Evolutionary conservation across 768 basidiomycete species (phyloP), one percentile per base, ranked within the genome.

Genomic region (Lentinula boryana): DNA sequence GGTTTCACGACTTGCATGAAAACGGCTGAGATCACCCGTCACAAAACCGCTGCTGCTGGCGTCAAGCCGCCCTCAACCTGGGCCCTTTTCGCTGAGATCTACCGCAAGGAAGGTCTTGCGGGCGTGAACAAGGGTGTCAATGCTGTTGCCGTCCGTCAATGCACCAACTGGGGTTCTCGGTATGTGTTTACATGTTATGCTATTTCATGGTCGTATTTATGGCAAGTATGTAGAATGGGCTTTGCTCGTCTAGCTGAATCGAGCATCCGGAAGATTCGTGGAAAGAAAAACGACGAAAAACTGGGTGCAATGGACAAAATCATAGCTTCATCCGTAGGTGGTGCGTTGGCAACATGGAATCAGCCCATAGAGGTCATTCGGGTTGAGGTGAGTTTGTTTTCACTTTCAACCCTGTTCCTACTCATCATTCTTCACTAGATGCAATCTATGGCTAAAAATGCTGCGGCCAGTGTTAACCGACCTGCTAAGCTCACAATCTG

Each of bases 1-100:
- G 95, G 96, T 67, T 94, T 98, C 79, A 96, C 94, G 76, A 98
- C 96, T 46, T 97, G 94, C 75, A 99, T 99, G 97, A 99, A 99
- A 77, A 99, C 97, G 21, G 97, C 85, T 64, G 95, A 96, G 75
- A 98, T 98, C 66, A 98, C 95, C 52, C 88, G 95, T 67, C 89
- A 91, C 69, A 99, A 99, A 75, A 90, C 93, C 67, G 91, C 87
- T 23, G 85, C 88, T 15, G 73, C 83, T 32, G 97, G 97, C 43
- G 81, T 87, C 44, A 88, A 92, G 70, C 93, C 94, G 10, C 89
- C 88, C 57, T 93, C 91, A 57, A 98, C 96, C 1, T 95, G 93
- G 87, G 88, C 88, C 48, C 88, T 98, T 54, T 99, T 98, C 70
- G 86, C 80, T 65, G 95, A 98, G 68, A 98, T 98, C 68, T 97